These are phyloP conservation scores for Colletotrichum sp. DNA, from an alignment of 2,329 filamentous ascomycete species.

Conservation along the genomic window DNA sequence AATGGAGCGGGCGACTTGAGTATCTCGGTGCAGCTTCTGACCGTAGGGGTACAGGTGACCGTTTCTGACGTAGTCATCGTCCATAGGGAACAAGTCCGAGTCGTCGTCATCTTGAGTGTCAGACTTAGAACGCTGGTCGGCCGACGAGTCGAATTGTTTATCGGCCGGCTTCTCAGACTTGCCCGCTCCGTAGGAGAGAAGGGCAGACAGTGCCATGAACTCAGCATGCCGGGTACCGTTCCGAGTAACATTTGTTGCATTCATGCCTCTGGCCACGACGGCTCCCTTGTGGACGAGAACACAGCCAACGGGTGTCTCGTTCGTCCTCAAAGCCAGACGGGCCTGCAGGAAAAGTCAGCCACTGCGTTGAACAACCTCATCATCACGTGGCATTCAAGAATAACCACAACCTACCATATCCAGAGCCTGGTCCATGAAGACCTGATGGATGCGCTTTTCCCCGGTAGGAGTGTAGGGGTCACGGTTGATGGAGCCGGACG, in stretches of 20 bases:
- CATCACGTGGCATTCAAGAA: not conserved
- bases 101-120: slow-evolving; percentile 21
- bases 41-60: slow-evolving; percentile 67
- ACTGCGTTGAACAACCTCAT: not conserved
- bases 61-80: slow-evolving; percentile 58
- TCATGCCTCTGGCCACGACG: slow-evolving; percentile 91
- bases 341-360: slow-evolving; percentile 60
- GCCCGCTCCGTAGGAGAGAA: slow-evolving; percentile 48
- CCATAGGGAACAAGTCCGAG: slow-evolving; percentile 31
- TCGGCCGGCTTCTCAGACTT: slow-evolving; percentile 1
- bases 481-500: not conserved
- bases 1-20: slow-evolving; percentile 68
- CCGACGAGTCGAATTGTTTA: slow-evolving; percentile 2
- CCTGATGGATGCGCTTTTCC: slow-evolving; percentile 50
- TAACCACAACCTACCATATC: slow-evolving; percentile 71
- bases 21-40: slow-evolving; percentile 59
- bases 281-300: slow-evolving; percentile 83
- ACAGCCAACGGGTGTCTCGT: slow-evolving; percentile 96
- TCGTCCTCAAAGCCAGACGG: slow-evolving; percentile 79
- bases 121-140: slow-evolving; percentile 23
- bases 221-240: slow-evolving; percentile 95
- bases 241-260: slow-evolving; percentile 90
- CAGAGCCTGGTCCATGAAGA: slow-evolving; percentile 85
- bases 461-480: not conserved
- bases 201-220: slow-evolving; percentile 79